Base-by-base conservation (phyloP, 1,139 yeast species). In the Suhomyces guaymorum region DNA sequence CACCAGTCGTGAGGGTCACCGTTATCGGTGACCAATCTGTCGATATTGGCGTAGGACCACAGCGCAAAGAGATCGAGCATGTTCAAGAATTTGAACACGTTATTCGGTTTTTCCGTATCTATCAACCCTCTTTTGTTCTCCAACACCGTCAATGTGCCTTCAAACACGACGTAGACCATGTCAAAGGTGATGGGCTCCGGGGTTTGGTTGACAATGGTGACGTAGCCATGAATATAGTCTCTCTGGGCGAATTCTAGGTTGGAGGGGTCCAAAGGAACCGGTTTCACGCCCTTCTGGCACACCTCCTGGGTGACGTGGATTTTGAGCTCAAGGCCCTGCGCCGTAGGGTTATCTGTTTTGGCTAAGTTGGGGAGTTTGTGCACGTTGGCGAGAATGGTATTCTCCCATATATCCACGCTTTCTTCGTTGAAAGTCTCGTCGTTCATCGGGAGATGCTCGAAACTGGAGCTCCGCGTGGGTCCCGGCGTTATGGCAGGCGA, bases 1-100 rank as follows among this genome's bases (percentile, higher is more conserved):
- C 75, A 70, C 75, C 75, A 70, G 51, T 70, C 75, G 42, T 66
- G 70, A 4, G 75, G 75, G 41, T 70, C 73, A 1, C 74, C 75
- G 37, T 67, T 55, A 44, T 70, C 76, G 5, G 75, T 69, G 10
- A 58, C 63, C 16, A 70, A 52, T 26, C 76, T 48, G 44, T 66
- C 72, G 21, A 70, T 70, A 44, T 70, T 70, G 18, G 75, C 73
- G 45, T 60, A 70, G 6, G 72, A 56, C 75, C 75, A 70, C 24
- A 68, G 62, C 2, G 76, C 76, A 52, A 66, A 70, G 21, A 70
- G 50, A 43, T 70, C 76, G 26, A 66, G 54, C 74, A 70, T 70
- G 39, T 65, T 68, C 37, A 70, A 53, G 42, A 69, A 69, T 40
- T 61, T 64, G 42, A 55, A 63, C 9, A 59, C 61, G 1, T 52